A percentile compares a stretch with the other conserved stretches of the same genome.
Evolutionary conservation across 73 alveolate genomes (phyloP).

Genomic region (Paramecium primaurelia): DNA sequence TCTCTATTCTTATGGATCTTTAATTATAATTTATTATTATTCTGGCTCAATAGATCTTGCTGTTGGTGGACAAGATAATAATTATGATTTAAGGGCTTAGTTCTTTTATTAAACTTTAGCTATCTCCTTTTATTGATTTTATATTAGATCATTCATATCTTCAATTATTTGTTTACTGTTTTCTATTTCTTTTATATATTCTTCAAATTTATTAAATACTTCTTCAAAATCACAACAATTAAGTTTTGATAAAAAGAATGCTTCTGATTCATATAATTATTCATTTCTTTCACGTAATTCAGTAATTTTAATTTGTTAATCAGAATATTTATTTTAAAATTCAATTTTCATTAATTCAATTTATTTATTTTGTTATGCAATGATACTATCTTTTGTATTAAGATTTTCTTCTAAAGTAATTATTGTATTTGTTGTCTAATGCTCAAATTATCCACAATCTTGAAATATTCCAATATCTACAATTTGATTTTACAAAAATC

Average conservation of each 20-base stretch:
- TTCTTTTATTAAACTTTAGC: neutral
- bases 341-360: neutral
- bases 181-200: neutral
- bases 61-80: neutral
- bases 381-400: neutral
- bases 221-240: neutral
- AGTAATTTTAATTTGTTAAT: neutral
- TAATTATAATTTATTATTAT: neutral
- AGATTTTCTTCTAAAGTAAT: neutral
- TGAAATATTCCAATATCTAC: neutral
- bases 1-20: neutral
- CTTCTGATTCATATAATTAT: neutral
- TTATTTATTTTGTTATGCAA: neutral
- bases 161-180: neutral
- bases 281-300: neutral
- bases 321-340: neutral
- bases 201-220: neutral
- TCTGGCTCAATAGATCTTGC: neutral
- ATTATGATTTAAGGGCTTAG: neutral
- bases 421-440: neutral
- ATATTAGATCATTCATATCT: neutral
- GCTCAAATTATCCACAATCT: neutral
- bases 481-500: neutral
- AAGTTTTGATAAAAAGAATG: neutral
- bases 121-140: neutral